These are phyloP conservation scores for Pseudocercospora ulei DNA, from an alignment of 2,329 filamentous ascomycete genomes.

Conservation along the genomic window DNA sequence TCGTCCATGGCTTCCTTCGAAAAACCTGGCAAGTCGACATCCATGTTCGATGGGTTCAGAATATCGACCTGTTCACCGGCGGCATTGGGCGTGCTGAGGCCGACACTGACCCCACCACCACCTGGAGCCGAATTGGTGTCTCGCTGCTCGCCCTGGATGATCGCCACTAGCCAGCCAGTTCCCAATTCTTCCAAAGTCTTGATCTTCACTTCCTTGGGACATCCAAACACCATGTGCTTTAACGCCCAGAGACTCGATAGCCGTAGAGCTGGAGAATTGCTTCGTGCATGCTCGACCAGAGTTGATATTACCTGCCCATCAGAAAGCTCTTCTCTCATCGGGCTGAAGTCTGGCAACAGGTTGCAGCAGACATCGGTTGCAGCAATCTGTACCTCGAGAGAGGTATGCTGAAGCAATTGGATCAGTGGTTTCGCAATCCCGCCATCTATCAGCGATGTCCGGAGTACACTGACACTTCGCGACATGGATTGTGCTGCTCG, in stretches of 20 bases:
- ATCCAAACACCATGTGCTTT: conserved; percentile 74
- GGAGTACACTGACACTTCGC: conserved; percentile 70
- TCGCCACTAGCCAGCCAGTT: conserved; percentile 67
- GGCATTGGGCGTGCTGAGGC: conserved; percentile 45
- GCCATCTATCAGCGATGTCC: conserved; percentile 80
- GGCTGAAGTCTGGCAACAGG: conserved; percentile 76
- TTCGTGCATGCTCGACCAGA: conserved; percentile 76
- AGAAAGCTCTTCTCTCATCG: conserved; percentile 73
- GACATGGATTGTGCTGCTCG: conserved; percentile 71
- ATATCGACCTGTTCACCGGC: conserved; percentile 52
- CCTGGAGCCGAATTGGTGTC: conserved; percentile 34
- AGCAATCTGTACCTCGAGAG: conserved; percentile 72
- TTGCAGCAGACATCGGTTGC: conserved; percentile 80
- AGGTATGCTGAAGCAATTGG: conserved; percentile 60
- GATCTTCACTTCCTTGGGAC: conserved; percentile 62
- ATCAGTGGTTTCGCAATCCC: conserved; percentile 70
- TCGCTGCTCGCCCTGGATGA: conserved; percentile 54
- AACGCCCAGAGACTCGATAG: conserved; percentile 86
- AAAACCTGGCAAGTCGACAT: conserved; percentile 27
- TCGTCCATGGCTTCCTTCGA: conserved; percentile 27
- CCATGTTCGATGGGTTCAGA: conserved; percentile 44
- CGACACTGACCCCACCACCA: conserved; percentile 41
- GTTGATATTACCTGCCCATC: conserved; percentile 64
- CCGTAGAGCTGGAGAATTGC: conserved; percentile 64
- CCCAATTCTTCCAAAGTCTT: conserved; percentile 67